Evolutionary conservation across 1,139 yeast species (phyloP).

Genomic region (Saccharomyces hybrid): DNA sequence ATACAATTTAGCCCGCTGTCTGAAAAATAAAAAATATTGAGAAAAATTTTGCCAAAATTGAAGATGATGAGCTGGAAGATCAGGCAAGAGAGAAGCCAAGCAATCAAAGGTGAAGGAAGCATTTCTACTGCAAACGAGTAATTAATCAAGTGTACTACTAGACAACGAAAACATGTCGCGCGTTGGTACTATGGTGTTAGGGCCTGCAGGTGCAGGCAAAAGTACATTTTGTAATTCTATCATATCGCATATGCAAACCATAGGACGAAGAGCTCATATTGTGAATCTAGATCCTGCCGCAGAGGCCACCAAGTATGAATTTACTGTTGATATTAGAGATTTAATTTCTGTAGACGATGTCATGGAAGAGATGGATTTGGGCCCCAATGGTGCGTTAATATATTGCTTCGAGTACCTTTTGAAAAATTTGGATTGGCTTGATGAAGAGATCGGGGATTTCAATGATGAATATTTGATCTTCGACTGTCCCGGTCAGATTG

Average conservation of each 20-base stretch:
- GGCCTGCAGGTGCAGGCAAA: conserved; percentile 97
- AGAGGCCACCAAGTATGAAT: conserved; percentile 83
- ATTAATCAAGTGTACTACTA: neutral
- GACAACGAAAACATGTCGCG: conserved; percentile 60
- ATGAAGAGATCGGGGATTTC: conserved; percentile 87
- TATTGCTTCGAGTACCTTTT: conserved; percentile 88
- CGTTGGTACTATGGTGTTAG: conserved; percentile 90
- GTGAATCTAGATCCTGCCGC: conserved; percentile 98
- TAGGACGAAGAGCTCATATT: conserved; percentile 88
- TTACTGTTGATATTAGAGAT: conserved; percentile 87
- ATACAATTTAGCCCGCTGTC: conserved; percentile 9
- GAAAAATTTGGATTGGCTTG: conserved; percentile 91
- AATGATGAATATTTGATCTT: conserved; percentile 89
- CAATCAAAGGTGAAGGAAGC: neutral
- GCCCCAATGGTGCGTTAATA: conserved; percentile 91
- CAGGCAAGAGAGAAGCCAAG: neutral
- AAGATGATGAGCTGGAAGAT: conserved; percentile 1
- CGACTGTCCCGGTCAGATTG: conserved; percentile 98
- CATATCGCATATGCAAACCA: conserved; percentile 78
- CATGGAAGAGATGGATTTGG: conserved; percentile 90
- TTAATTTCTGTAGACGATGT: conserved; percentile 87
- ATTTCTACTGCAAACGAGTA: neutral
- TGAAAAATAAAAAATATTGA: neutral
- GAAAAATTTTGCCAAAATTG: neutral
- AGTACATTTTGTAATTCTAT: conserved; percentile 86